Conservation (phyloP, 257 asterid genomes). For the Petrea volubilis region DNA sequence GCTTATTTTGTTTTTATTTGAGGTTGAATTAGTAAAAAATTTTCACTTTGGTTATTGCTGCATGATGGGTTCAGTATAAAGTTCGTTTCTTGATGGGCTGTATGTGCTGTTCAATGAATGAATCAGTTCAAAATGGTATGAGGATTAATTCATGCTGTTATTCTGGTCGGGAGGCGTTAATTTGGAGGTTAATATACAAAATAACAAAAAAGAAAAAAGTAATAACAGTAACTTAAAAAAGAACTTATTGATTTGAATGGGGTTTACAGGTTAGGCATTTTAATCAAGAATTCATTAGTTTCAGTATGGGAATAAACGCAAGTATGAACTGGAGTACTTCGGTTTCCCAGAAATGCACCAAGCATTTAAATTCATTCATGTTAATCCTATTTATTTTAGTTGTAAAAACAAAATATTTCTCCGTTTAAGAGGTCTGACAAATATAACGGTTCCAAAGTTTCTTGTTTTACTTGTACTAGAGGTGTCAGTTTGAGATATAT, state of each 20-base stretch:
- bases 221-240: no score
- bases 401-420: background rate
- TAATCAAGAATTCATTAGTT: background rate
- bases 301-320: background rate
- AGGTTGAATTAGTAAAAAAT: background rate
- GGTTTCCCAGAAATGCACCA: background rate
- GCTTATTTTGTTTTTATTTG: background rate
- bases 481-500: background rate
- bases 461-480: background rate
- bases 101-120: background rate
- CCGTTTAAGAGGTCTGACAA: background rate
- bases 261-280: background rate
- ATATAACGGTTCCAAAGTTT: background rate
- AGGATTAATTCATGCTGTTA: conserved; percentile 2
- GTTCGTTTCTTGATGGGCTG: background rate
- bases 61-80: conserved; percentile 1
- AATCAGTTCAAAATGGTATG: background rate
- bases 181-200: conserved; percentile 2
- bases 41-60: background rate
- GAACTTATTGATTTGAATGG: background rate
- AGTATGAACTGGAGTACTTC: background rate
- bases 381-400: background rate
- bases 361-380: background rate
- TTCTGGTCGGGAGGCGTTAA: background rate
- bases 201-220: no score